These are phyloP conservation scores for Penicillium egyptiacum DNA, from an alignment of 495 filamentous ascomycete genomes.

Conservation along the genomic window DNA sequence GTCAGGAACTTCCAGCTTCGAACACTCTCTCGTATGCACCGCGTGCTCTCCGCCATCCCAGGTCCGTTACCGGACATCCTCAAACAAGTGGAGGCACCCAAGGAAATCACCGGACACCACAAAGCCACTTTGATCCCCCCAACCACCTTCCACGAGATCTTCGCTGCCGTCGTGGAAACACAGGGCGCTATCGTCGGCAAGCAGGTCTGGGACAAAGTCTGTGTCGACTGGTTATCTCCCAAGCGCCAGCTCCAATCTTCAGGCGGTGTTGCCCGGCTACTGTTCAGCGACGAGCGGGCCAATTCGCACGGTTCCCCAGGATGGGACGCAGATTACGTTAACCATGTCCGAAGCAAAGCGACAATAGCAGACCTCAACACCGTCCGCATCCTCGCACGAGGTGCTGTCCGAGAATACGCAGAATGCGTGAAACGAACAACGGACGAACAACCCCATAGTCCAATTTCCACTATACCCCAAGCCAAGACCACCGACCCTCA, in stretches of 20 bases:
- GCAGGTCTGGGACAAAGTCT: slow-evolving; percentile 46
- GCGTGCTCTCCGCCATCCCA: slow-evolving; percentile 31
- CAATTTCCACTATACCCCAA: background rate
- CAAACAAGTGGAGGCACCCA: slow-evolving; percentile 20
- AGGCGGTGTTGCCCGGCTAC: slow-evolving; percentile 34
- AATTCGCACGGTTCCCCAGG: slow-evolving; percentile 26
- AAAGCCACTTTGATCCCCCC: slow-evolving; percentile 32
- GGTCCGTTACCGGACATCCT: slow-evolving; percentile 26
- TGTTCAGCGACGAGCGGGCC: slow-evolving; percentile 26
- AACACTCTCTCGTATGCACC: slow-evolving; percentile 29
- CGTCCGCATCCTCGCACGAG: slow-evolving; percentile 42
- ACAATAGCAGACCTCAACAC: slow-evolving; percentile 42
- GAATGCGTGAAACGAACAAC: slow-evolving; percentile 6
- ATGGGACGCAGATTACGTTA: slow-evolving; percentile 33
- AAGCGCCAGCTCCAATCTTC: slow-evolving; percentile 23
- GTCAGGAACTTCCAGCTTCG: slow-evolving; percentile 29
- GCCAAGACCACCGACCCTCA: background rate
- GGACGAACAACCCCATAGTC: background rate
- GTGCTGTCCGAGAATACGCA: slow-evolving; percentile 35
- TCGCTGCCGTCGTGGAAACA: slow-evolving; percentile 48
- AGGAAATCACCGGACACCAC: slow-evolving; percentile 14
- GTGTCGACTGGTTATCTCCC: slow-evolving; percentile 30
- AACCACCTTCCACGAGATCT: slow-evolving; percentile 47
- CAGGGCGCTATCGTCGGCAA: slow-evolving; percentile 45
- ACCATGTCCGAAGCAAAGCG: slow-evolving; percentile 27